Evolutionary conservation across 345 rosid genomes (phyloP), one percentile per base, ranked within the genome.

Genomic region (Citrus inodora): DNA sequence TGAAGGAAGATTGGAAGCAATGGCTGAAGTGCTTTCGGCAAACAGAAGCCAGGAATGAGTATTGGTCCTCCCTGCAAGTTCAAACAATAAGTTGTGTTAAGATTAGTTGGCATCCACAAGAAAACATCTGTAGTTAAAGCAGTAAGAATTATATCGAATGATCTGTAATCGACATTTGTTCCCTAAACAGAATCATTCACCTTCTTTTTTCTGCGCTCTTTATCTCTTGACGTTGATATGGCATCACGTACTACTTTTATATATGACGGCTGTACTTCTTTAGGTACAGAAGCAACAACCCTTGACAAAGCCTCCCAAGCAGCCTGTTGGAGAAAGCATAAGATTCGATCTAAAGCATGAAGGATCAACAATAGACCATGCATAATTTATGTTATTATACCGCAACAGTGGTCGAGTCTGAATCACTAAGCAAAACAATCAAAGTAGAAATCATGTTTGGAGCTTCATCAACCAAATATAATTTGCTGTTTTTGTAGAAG

Each of bases 281-380:
- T 94, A 9, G 98, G 99, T 83, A 96, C 97, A 62, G 99, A 94
- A 82, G 89, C 81, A 83, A 92, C 86, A 81, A 96, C 97, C 85
- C 92, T 88, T 33, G 92, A 86, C 81, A 94, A 85, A 67, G 99
- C 98, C 84, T 94, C 99, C 99, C 99, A 94, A 71, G 98, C 89
- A 84, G 85, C 91, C 98, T 96, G 79, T 85, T 70, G 59, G 65
- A 67, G 25, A 74, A 51, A 74, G 67, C 68, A 75, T 81, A 80
- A 82, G 79, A 63, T 79, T 67, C 71, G 73, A 84, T 60, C 42
- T 17, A 79, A 67, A 27, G 61, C n/a, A 32, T 37, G 21, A 5
- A 74, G n/a, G 56, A 64, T 32, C 46, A 81, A 74, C 63, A 55
- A 60, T 9, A 70, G 51, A 81, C 11, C 8, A 11, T 32, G 53